phyloP scores from a whole-genome alignment of 352 stramenopile genomes.

The Phytophthora aleatoria region DNA sequence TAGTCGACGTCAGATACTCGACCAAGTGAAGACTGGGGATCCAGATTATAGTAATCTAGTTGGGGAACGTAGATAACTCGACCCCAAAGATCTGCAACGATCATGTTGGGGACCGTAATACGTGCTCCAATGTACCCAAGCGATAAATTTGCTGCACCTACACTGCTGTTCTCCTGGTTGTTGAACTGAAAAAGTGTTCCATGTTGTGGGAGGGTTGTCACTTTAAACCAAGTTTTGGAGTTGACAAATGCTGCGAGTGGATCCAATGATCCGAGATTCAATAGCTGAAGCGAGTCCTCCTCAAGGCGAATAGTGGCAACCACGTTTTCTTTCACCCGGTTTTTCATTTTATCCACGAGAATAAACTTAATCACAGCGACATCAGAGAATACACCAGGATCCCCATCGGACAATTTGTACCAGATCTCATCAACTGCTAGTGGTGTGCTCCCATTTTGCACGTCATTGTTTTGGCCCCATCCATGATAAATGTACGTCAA shows the following conservation, averaged over 20 bases:
- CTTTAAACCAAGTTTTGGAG: conserved; percentile 32
- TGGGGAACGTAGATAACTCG: conserved; percentile 53
- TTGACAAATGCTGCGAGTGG: conserved; percentile 42
- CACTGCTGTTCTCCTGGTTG: neutral
- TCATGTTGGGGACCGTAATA: conserved; percentile 8
- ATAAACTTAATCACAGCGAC: conserved; percentile 40
- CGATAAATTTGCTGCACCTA: neutral
- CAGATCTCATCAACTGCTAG: conserved; percentile 46
- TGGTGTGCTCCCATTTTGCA: neutral
- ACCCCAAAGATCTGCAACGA: conserved; percentile 35
- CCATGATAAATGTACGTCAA: conserved; percentile 58
- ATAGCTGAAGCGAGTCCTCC: conserved; percentile 53
- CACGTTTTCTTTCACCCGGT: conserved; percentile 12
- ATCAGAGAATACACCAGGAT: conserved; percentile 34
- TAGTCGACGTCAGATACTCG: conserved; percentile 18
- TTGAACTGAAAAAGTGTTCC: conserved; percentile 63
- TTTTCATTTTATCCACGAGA: conserved; percentile 1
- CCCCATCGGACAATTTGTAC: conserved; percentile 58
- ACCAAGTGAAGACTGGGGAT: neutral
- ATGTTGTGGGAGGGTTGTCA: conserved; percentile 46
- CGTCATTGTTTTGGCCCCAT: conserved; percentile 18
- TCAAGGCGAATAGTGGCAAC: conserved; percentile 41
- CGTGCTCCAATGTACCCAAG: conserved; percentile 26
- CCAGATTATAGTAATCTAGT: conserved; percentile 57
- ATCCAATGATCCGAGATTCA: conserved; percentile 48